Conservation (phyloP, 2,329 filamentous ascomycete species). For the Emydomyces testavorans region DNA sequence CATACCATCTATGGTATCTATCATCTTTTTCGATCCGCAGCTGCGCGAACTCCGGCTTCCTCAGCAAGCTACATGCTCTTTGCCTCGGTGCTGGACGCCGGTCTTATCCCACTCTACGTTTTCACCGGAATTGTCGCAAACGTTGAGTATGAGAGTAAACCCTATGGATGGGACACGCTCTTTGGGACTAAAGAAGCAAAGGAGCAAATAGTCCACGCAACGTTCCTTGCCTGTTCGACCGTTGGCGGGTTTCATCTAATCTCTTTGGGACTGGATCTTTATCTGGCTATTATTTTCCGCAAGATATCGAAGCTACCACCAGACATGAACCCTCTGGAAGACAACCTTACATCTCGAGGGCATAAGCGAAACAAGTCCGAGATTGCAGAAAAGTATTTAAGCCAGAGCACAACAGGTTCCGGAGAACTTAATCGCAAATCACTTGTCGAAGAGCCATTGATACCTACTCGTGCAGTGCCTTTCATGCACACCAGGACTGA, state of each 20-base stretch:
- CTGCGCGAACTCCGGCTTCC: slow-evolving; percentile 61
- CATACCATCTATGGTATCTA: slow-evolving; percentile 69
- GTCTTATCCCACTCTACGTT: slow-evolving; percentile 51
- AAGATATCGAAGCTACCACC: slow-evolving; percentile 73
- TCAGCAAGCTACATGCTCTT: slow-evolving; percentile 86
- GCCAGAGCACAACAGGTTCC: slow-evolving; percentile 38
- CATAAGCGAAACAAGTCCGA: slow-evolving; percentile 66
- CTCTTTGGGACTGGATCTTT: slow-evolving; percentile 60
- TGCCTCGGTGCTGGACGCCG: slow-evolving; percentile 59
- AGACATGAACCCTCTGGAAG: slow-evolving; percentile 89
- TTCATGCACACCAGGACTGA: slow-evolving; percentile 67
- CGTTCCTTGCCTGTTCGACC: slow-evolving; percentile 56
- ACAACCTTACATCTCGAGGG: slow-evolving; percentile 60
- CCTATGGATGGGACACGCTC: slow-evolving; percentile 55
- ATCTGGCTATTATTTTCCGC: slow-evolving; percentile 65
- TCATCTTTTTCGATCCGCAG: slow-evolving; percentile 61
- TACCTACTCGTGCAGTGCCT: slow-evolving; percentile 47
- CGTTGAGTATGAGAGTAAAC: slow-evolving; percentile 37
- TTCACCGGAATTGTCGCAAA: slow-evolving; percentile 47
- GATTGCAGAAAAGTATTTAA: slow-evolving; percentile 51
- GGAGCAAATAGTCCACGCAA: slow-evolving; percentile 50
- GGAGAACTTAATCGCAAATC: slow-evolving; percentile 29
- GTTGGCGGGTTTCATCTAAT: slow-evolving; percentile 58
- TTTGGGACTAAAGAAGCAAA: slow-evolving; percentile 47
- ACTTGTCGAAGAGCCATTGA: slow-evolving; percentile 33